A percentile compares a stretch with the other conserved stretches of the same genome.
Conservation (phyloP, 495 filamentous ascomycete species). For the Penicillium lividum region DNA sequence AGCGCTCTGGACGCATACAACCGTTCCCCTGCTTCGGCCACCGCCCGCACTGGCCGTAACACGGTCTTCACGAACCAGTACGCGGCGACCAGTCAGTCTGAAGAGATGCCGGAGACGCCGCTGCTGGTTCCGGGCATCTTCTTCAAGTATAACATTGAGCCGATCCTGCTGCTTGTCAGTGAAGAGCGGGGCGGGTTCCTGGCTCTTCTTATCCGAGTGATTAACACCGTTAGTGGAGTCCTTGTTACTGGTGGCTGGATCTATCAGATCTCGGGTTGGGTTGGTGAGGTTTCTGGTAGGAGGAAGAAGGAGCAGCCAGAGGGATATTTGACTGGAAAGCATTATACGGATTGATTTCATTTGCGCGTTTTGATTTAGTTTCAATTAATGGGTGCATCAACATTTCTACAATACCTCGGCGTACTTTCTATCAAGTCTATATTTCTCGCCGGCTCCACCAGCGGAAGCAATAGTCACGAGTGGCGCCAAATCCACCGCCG, state of each 20-base stretch:
- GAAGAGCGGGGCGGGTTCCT: constrained; percentile 78
- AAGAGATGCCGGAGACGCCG: constrained; percentile 62
- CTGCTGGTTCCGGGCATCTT: constrained; percentile 81
- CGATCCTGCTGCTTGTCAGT: constrained; percentile 80
- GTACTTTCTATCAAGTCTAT: neutral
- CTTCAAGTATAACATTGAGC: constrained; percentile 99
- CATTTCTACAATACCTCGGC: neutral
- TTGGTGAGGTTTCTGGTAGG: constrained; percentile 39
- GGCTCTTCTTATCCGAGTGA: constrained; percentile 71
- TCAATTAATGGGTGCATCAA: neutral
- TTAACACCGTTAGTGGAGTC: constrained; percentile 65
- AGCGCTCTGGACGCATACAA: constrained; percentile 47
- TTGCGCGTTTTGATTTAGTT: neutral
- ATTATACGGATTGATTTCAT: constrained; percentile 38
- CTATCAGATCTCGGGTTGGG: constrained; percentile 62
- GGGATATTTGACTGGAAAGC: constrained; percentile 61
- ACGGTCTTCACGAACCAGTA: constrained; percentile 96
- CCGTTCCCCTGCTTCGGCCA: constrained; percentile 22
- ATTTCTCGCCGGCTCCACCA: neutral
- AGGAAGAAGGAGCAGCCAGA: constrained; percentile 47
- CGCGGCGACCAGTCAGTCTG: constrained; percentile 85
- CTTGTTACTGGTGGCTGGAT: constrained; percentile 64
- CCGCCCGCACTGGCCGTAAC: constrained; percentile 34
- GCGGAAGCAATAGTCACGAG: neutral
- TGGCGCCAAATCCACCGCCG: constrained; percentile 2